phyloP scores from a whole-genome alignment of 2,329 filamentous ascomycete species.

The Sordariomycetes sp. region DNA sequence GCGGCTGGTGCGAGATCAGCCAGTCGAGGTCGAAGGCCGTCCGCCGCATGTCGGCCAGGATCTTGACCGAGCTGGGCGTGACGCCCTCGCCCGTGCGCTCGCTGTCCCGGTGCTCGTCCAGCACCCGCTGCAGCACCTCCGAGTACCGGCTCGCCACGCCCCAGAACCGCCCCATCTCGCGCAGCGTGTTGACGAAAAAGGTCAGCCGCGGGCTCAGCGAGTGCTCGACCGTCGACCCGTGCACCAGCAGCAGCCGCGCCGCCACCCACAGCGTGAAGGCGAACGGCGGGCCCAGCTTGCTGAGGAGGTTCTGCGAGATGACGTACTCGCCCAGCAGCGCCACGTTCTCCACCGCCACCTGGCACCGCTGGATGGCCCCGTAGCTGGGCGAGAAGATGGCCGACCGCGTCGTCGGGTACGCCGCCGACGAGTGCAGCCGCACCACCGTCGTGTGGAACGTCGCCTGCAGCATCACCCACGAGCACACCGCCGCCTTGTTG shows the following conservation, averaged over 20 bases:
- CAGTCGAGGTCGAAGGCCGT: constrained; percentile 88
- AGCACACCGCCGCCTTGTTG: constrained; percentile 63
- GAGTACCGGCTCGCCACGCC: constrained; percentile 77
- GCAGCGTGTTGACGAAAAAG: constrained; percentile 72
- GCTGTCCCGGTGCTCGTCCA: constrained; percentile 76
- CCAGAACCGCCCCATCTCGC: constrained; percentile 75
- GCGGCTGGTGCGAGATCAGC: constrained; percentile 73
- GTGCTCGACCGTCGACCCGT: constrained; percentile 81
- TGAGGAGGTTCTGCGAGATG: constrained; percentile 60
- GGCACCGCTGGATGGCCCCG: constrained; percentile 72
- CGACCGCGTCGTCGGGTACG: constrained; percentile 81
- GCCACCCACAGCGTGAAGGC: constrained; percentile 91
- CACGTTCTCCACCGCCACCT: constrained; percentile 74
- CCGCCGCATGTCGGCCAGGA: constrained; percentile 82
- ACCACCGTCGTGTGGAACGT: constrained; percentile 88
- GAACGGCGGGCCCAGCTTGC: constrained; percentile 79
- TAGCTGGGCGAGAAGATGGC: constrained; percentile 85
- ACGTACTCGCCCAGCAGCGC: constrained; percentile 71
- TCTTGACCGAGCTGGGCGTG: constrained; percentile 74
- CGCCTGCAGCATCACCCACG: constrained; percentile 84
- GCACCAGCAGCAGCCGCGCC: constrained; percentile 75
- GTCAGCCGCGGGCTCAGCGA: constrained; percentile 70
- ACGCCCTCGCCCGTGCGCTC: constrained; percentile 64
- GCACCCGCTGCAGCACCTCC: constrained; percentile 66
- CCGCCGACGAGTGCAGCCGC: constrained; percentile 80